These are phyloP conservation scores for Aspergillus calidoustus DNA, from an alignment of 2,329 filamentous ascomycete species.

Conservation along the genomic window DNA sequence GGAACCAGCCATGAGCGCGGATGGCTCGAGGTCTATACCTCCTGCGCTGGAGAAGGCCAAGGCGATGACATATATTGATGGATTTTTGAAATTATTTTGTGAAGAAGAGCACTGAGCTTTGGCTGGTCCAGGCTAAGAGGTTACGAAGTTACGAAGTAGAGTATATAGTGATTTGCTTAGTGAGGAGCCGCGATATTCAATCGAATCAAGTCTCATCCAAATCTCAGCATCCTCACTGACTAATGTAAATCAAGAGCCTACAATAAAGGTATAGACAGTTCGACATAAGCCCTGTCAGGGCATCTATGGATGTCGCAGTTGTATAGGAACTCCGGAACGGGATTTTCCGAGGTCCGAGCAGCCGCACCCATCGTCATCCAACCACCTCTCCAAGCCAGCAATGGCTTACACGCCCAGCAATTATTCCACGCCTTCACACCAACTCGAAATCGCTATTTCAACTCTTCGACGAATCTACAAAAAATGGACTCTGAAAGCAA, in stretches of 20 bases:
- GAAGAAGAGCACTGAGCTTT: constrained; percentile 40
- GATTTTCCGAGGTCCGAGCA: constrained; percentile 28
- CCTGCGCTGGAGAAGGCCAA: constrained; percentile 42
- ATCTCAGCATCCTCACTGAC: too few species aligned
- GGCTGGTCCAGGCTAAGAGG: constrained; percentile 27
- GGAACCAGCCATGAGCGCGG: constrained; percentile 16
- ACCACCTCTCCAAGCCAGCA: constrained; percentile 6
- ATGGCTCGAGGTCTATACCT: constrained; percentile 17
- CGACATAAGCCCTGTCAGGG: too few species aligned
- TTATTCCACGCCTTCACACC: neutral
- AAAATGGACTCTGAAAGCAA: constrained; percentile 52
- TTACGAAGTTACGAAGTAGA: constrained; percentile 29
- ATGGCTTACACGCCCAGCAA: neutral
- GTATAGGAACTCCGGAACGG: constrained; percentile 15
- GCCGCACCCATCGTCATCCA: constrained; percentile 26
- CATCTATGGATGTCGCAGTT: too few species aligned
- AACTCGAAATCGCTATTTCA: neutral
- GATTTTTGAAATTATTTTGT: constrained; percentile 47
- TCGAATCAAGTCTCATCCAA: too few species aligned
- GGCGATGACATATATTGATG: constrained; percentile 48
- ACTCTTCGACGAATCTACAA: neutral
- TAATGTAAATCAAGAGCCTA: too few species aligned
- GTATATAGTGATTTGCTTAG: constrained; percentile 20
- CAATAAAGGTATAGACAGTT: too few species aligned
- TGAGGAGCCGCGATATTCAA: neutral